phyloP scores from a whole-genome alignment of 2,329 filamentous ascomycete species.

The Alternaria sp. region DNA sequence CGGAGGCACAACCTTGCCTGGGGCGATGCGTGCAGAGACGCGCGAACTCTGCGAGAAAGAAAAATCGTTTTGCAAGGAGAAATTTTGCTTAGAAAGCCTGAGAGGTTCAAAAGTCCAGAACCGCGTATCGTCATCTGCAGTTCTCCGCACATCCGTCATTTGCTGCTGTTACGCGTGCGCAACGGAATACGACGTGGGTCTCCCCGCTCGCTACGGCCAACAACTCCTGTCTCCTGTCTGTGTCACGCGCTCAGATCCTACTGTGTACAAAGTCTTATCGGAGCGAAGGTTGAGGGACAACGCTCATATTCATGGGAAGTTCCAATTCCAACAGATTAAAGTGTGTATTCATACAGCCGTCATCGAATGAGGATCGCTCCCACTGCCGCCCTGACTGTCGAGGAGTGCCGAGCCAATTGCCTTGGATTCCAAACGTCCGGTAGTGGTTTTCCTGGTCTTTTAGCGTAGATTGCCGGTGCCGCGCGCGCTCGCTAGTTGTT shows the following conservation, averaged over 20 bases:
- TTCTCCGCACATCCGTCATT: constrained; percentile 1
- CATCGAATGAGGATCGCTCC: not conserved
- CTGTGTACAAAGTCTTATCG: not conserved
- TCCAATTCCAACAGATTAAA: not conserved
- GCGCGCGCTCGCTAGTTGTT: constrained; percentile 7
- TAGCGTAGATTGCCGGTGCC: constrained; percentile 11
- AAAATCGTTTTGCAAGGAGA: not conserved
- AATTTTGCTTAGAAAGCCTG: not conserved
- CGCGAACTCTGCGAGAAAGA: not conserved
- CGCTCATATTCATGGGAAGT: not conserved
- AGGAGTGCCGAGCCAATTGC: not conserved
- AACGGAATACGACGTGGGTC: not conserved
- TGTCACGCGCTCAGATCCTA: not conserved
- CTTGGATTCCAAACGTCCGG: not conserved
- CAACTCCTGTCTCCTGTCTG: not conserved
- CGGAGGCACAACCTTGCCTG: not conserved
- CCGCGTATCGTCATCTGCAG: not conserved
- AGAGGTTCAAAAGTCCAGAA: not conserved
- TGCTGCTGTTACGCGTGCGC: not conserved
- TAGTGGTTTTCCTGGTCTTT: not conserved
- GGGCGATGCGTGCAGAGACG: not conserved
- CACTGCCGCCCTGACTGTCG: not conserved
- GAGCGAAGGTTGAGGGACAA: not conserved
- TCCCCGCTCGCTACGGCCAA: not conserved
- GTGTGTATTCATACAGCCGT: not conserved